Base-by-base conservation (phyloP, 2,329 filamentous ascomycete species). In the Penicillium decumbens region DNA sequence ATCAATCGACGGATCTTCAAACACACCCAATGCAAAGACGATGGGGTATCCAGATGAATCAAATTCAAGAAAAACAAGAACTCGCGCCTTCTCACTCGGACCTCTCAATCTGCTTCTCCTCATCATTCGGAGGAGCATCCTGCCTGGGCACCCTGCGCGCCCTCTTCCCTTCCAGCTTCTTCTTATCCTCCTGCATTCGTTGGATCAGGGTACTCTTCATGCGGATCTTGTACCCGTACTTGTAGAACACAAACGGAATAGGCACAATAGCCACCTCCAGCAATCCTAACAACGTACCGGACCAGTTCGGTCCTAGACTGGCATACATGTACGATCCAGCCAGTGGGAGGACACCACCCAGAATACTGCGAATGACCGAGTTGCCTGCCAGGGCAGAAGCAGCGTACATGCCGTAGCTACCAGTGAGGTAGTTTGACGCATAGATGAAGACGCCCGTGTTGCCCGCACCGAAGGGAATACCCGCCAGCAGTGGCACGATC, bases 391-490 rank as follows among this genome's bases (percentile, higher is more conserved):
- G 75, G 0, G 89, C 89, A 2, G 83, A 88, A 0, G 89, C 89
- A 1, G 89, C 84, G 64, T 90, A 95, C 58, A 93, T 86, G 3
- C 85, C 85, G 59, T 95, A 95, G 6, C 83, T 82, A 41, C 85
- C 80, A 0, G 88, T 87, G 3, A 95, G 74, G 65, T 95, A 95
- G 61, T 89, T 93, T 5, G 79, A 81, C 0, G 84, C 81, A 63
- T 95, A 93, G 63, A 95, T 91, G 72, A 95, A 95, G 32, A 88
- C 82, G 2, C 83, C 77, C 7, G 81, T 84, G 61, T 92, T 93
- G 0, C 89, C 89, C 0, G 80, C 77, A 8, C 88, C 88, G 59
- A 93, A 95, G 0, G 85, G 86, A 5, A 95, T 79, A 0, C 89
- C 88, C 1, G 88, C 88, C 0, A 88, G 74, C 42, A 95, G 85